phyloP scores from a whole-genome alignment of 169 alveolate species.

The Theileria equi region DNA sequence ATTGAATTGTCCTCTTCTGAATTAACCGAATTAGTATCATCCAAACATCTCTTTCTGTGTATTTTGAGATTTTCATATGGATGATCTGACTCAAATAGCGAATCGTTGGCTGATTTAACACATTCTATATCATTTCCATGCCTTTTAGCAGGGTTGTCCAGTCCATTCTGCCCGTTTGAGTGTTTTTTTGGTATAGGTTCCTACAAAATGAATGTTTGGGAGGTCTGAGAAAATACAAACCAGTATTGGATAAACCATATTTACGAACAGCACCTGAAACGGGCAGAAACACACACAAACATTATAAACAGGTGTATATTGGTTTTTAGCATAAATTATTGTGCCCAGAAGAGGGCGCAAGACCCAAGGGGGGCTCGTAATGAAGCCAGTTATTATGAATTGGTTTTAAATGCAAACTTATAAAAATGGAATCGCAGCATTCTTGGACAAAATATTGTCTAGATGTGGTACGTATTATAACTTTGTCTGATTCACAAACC shows the following conservation, averaged over 20 bases:
- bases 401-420: neutral
- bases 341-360: slow-evolving; percentile 24
- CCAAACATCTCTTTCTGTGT: too few relatives aligned
- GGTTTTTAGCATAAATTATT: neutral
- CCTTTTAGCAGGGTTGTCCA: too few relatives aligned
- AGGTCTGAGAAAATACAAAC: neutral
- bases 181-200: slow-evolving; percentile 10
- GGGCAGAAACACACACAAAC: neutral
- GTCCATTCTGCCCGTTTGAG: neutral
- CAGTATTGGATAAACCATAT: slow-evolving; percentile 15
- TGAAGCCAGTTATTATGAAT: slow-evolving; percentile 12
- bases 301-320: neutral
- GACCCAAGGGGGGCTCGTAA: too few relatives aligned
- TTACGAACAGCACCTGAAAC: neutral
- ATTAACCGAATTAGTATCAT: too few relatives aligned
- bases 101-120: too few relatives aligned
- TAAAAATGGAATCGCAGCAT: slow-evolving; percentile 34
- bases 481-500: too few relatives aligned
- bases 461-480: slow-evolving; percentile 14
- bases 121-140: too few relatives aligned
- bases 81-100: too few relatives aligned
- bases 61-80: too few relatives aligned
- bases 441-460: slow-evolving; percentile 23
- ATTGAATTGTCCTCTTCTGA: too few relatives aligned
- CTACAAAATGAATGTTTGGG: neutral